Evolutionary conservation across 345 rosid species (phyloP).

Genomic region (Sonneratia alba): DNA sequence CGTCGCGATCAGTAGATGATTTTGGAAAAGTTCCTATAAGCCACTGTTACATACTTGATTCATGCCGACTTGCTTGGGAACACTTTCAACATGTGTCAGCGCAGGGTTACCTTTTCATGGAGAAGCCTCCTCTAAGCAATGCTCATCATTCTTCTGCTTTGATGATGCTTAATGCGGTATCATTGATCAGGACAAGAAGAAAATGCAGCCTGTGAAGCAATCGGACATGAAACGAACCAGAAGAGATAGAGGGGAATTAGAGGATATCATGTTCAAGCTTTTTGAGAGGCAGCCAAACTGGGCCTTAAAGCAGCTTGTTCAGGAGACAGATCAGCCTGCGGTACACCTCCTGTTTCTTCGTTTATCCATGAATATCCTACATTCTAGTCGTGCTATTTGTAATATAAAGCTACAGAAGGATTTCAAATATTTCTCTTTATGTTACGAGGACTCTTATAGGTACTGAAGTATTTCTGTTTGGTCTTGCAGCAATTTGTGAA

Average conservation of each 20-base stretch:
- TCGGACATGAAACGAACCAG: conserved; percentile 82
- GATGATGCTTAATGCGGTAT: background rate
- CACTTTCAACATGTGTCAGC: too few relatives aligned
- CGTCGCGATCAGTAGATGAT: background rate
- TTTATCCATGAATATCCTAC: background rate
- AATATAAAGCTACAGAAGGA: background rate
- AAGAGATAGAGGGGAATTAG: conserved; percentile 91
- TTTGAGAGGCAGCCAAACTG: conserved; percentile 94
- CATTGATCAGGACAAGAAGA: conserved; percentile 71
- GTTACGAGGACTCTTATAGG: conserved; percentile 18
- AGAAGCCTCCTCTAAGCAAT: background rate
- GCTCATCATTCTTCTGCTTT: background rate
- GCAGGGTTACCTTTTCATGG: too few relatives aligned
- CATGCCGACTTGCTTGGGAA: background rate
- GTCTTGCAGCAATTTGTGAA: conserved; percentile 77
- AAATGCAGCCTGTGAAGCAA: conserved; percentile 57
- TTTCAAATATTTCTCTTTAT: conserved; percentile 6
- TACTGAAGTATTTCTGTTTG: background rate
- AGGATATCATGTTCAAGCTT: conserved; percentile 95
- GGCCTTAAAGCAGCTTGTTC: conserved; percentile 92
- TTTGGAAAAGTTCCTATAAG: background rate
- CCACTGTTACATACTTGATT: background rate
- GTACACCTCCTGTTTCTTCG: conserved; percentile 21
- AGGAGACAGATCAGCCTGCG: conserved; percentile 96
- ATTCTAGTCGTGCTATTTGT: background rate